Conservation (phyloP, 306 rosid genomes). For the Lagenaria siceraria region DNA sequence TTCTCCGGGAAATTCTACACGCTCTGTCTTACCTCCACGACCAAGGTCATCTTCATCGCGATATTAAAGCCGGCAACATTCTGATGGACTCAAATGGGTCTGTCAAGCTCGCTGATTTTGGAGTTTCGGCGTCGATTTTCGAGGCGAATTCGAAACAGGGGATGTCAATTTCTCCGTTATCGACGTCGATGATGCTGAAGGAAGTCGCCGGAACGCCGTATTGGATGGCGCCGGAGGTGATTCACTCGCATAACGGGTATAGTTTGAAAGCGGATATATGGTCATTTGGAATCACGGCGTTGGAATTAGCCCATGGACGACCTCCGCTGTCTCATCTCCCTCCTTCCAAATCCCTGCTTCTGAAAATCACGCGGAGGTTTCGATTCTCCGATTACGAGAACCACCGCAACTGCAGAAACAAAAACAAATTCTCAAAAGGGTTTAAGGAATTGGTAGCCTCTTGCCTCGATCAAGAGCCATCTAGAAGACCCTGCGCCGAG, state of each 20-base stretch:
- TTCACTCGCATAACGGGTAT: constrained; percentile 44
- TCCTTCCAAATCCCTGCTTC: constrained; percentile 39
- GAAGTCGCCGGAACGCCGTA: constrained; percentile 49
- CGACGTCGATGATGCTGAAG: constrained; percentile 19
- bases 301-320: constrained; percentile 55
- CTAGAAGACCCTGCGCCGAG: constrained; percentile 39
- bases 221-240: constrained; percentile 72
- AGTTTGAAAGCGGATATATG: constrained; percentile 56
- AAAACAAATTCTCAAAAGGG: constrained; percentile 31
- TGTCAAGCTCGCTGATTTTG: constrained; percentile 43
- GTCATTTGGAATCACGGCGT: constrained; percentile 55
- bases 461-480: constrained; percentile 54
- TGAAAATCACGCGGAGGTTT: constrained; percentile 38
- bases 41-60: constrained; percentile 56
- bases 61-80: constrained; percentile 50
- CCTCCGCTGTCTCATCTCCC: constrained; percentile 60
- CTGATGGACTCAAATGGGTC: constrained; percentile 38
- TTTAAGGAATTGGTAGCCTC: constrained; percentile 57
- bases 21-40: constrained; percentile 56
- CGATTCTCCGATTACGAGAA: constrained; percentile 37
- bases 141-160: constrained; percentile 11
- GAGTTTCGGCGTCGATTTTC: constrained; percentile 42
- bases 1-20: constrained; percentile 34
- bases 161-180: constrained; percentile 11
- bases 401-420: constrained; percentile 4